A percentile compares a stretch with the other conserved stretches of the same genome.
phyloP scores from a whole-genome alignment of 2,329 filamentous ascomycete species.

The Aspergillus hiratsukae region DNA sequence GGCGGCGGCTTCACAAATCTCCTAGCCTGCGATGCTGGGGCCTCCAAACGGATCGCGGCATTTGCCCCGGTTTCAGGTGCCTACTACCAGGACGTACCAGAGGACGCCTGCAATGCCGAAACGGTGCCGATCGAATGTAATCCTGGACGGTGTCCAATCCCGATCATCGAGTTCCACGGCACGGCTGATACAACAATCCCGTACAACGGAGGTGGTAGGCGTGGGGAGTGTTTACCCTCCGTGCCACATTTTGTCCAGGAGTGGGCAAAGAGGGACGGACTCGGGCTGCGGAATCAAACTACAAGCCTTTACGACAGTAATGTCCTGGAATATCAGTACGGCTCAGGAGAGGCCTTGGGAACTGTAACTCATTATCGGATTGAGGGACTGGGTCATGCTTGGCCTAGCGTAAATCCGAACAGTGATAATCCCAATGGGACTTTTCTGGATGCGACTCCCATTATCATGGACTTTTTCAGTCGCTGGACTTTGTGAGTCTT shows the following conservation, averaged over 20 bases:
- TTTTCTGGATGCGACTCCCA: constrained; percentile 17
- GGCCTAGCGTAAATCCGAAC: constrained; percentile 18
- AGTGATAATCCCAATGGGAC: constrained; percentile 12
- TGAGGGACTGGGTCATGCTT: constrained; percentile 13
- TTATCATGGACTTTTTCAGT: constrained; percentile 19
- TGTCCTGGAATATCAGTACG: constrained; percentile 8
- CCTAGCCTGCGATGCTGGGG: constrained; percentile 44
- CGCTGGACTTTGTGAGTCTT: constrained; percentile 1
- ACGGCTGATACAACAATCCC: constrained; percentile 30
- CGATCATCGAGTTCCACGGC: constrained; percentile 24
- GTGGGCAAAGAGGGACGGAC: constrained; percentile 25
- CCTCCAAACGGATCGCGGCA: constrained; percentile 44
- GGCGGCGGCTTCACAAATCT: constrained; percentile 49
- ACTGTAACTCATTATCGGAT: constrained; percentile 16
- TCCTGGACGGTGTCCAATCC: constrained; percentile 26
- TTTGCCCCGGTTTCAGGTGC: constrained; percentile 49
- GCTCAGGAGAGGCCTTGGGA: background rate
- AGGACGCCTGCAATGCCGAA: constrained; percentile 13
- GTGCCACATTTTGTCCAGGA: constrained; percentile 16
- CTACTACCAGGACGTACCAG: constrained; percentile 32
- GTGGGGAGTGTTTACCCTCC: constrained; percentile 15
- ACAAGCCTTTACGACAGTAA: constrained; percentile 1
- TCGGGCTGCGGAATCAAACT: constrained; percentile 3
- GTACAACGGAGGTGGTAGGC: constrained; percentile 33
- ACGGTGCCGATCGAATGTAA: constrained; percentile 23